A percentile compares a stretch with the other conserved stretches of the same genome.
Conservation (phyloP, 805 yeast species). For the Sugiyamaella boreocaroliniensis region DNA sequence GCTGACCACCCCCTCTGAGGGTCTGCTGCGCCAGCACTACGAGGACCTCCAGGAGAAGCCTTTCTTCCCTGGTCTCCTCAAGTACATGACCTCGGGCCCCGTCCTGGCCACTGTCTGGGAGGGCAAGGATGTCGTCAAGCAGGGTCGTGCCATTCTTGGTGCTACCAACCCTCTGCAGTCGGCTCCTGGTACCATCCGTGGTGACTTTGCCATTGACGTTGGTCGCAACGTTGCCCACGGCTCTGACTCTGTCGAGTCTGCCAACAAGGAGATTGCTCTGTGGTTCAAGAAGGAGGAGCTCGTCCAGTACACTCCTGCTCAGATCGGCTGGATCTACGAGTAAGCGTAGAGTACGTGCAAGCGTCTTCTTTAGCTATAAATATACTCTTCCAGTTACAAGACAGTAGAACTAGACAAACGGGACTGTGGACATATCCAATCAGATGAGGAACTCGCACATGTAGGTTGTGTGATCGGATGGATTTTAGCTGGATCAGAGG, state of each 20-base stretch:
- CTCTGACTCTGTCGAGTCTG: constrained; percentile 97
- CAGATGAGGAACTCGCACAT: no score
- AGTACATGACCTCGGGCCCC: constrained; percentile 98
- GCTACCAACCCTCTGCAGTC: constrained; percentile 97
- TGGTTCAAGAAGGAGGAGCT: constrained; percentile 99
- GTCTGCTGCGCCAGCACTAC: constrained; percentile 87
- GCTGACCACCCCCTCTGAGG: constrained; percentile 81
- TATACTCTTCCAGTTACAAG: no score
- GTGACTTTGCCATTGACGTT: constrained; percentile 96
- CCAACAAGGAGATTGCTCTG: constrained; percentile 88
- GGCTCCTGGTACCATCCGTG: constrained; percentile 99
- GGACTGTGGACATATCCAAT: no score
- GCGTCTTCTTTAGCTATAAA: no score
- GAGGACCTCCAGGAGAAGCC: constrained; percentile 93
- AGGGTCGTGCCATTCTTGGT: constrained; percentile 95
- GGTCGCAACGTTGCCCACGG: constrained; percentile 99
- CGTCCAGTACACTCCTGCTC: constrained; percentile 81
- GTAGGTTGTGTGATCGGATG: no score
- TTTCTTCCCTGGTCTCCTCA: constrained; percentile 93
- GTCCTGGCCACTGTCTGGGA: constrained; percentile 99
- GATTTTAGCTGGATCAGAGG: no score
- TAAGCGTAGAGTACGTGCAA: constrained; percentile 33
- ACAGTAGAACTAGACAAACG: no score
- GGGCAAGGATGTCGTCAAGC: constrained; percentile 99
- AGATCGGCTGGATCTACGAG: constrained; percentile 90